Evolutionary conservation across 192 early-diverging fungal species (phyloP).

Genomic region (Martensiomyces pterosporus): DNA sequence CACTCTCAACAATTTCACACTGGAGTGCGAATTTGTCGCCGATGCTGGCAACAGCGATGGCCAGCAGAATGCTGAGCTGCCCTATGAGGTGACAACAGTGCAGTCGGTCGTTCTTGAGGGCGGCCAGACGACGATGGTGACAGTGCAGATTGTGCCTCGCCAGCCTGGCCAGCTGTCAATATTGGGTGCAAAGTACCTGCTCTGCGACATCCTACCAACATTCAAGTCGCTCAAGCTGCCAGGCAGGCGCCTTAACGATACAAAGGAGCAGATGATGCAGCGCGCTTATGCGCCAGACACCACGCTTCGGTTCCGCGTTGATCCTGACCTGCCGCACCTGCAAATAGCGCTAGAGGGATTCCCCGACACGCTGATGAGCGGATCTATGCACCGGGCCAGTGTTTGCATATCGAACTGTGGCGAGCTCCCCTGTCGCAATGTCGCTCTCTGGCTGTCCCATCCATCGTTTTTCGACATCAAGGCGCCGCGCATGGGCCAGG

Average conservation of each 20-base stretch:
- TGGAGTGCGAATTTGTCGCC: slow-evolving; percentile 29
- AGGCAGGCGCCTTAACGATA: slow-evolving; percentile 73
- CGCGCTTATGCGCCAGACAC: slow-evolving; percentile 65
- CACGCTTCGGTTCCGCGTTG: slow-evolving; percentile 68
- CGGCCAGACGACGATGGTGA: slow-evolving; percentile 34
- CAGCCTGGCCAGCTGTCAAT: slow-evolving; percentile 63
- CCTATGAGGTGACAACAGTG: slow-evolving; percentile 23
- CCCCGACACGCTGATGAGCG: slow-evolving; percentile 75
- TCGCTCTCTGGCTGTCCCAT: slow-evolving; percentile 79
- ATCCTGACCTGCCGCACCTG: slow-evolving; percentile 77
- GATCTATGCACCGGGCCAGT: slow-evolving; percentile 69
- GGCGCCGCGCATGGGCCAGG: slow-evolving; percentile 14
- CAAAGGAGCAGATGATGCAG: slow-evolving; percentile 59
- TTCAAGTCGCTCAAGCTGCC: slow-evolving; percentile 62
- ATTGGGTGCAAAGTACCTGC: slow-evolving; percentile 68
- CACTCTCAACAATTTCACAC: slow-evolving; percentile 38
- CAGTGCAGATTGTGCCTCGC: slow-evolving; percentile 22
- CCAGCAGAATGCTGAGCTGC: background rate
- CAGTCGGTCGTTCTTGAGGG: slow-evolving; percentile 34
- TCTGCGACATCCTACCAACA: slow-evolving; percentile 74
- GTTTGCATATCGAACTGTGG: slow-evolving; percentile 85
- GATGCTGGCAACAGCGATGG: slow-evolving; percentile 2
- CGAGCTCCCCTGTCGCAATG: slow-evolving; percentile 60
- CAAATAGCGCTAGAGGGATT: slow-evolving; percentile 73
- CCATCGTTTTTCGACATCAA: slow-evolving; percentile 71